Percentiles rank a stretch among this genome's conserved stretches.
Conservation (phyloP, 768 basidiomycete genomes). For the Boletales sp. region DNA sequence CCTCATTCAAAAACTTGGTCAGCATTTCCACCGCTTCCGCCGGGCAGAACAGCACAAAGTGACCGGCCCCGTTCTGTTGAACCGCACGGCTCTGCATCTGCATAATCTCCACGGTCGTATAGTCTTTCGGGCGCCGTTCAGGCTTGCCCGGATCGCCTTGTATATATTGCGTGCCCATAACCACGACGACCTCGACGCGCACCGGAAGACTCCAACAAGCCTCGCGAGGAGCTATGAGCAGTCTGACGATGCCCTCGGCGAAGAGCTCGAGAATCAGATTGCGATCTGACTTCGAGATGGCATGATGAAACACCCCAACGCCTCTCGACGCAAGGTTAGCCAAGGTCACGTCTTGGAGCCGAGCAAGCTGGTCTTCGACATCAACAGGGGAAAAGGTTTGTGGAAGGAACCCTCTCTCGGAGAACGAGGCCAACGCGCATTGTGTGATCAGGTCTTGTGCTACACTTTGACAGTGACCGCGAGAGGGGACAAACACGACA, state of each 20-base stretch:
- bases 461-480: constrained; percentile 65
- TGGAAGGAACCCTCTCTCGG: constrained; percentile 65
- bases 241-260: constrained; percentile 71
- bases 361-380: constrained; percentile 55
- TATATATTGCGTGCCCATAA: constrained; percentile 90
- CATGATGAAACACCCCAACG: constrained; percentile 83
- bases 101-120: constrained; percentile 74
- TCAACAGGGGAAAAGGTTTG: constrained; percentile 44
- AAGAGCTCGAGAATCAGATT: constrained; percentile 76
- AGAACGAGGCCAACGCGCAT: constrained; percentile 71
- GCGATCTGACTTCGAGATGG: constrained; percentile 63
- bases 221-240: constrained; percentile 79
- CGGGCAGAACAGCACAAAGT: constrained; percentile 88
- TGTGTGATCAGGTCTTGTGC: constrained; percentile 87
- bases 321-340: constrained; percentile 78
- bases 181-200: constrained; percentile 74
- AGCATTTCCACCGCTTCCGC: constrained; percentile 80
- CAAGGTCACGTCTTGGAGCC: constrained; percentile 60
- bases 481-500: constrained; percentile 88
- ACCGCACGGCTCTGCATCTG: constrained; percentile 91
- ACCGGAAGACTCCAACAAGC: constrained; percentile 89
- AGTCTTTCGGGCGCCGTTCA: constrained; percentile 75
- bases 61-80: constrained; percentile 53
- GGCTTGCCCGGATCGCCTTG: constrained; percentile 42
- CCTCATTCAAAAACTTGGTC: constrained; percentile 70